Base-by-base conservation (phyloP, 2,329 filamentous ascomycete species). In the Didymella sp. region DNA sequence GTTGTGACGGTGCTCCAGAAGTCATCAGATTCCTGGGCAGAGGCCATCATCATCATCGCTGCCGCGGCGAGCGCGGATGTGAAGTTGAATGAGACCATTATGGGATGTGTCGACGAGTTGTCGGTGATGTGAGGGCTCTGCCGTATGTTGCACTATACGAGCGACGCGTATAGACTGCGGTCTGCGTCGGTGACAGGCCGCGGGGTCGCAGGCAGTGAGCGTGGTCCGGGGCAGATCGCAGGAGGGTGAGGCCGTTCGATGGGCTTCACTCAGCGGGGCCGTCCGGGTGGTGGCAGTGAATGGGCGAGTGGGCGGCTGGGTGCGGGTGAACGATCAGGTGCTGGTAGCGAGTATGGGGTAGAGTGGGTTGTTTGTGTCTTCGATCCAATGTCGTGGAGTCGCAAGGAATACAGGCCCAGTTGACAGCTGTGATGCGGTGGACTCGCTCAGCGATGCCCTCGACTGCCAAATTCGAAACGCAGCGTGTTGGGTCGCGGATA, bases 371-470 rank as follows among this genome's bases (percentile, higher is more conserved):
- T 43, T 51, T 56, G 51, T 49, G 51, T 41, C 42, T 30, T 42
- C 24, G 54, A 42, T 46, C 53, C 53, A 51, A 30, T 42, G 47
- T 56, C 38, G 58, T 59, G 51, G 42, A 53, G 62, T 58, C 15
- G 49, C 44, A 48, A 43, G 60, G 56, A 52, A 49, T 55, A 51
- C 43, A 56, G 61, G 47, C 53, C 45, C 51, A 25, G 56, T 45
- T 57, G 63, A 56, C 60, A 58, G 59, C 46, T 51, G 51, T 54
- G 62, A 65, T 47, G 64, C 56, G 57, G 65, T 68, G 64, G 68
- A 69, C 69, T 74, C 72, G 72, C 60, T 72, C 70, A 71, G 59
- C 72, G 72, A 74, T 64, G 68, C 58, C 68, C 62, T 67, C 61
- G 57, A 64, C 56, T 64, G 66, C 56, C 45, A 27, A 62, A 57